Conservation (phyloP, 225 moss, liverwort and hornwort genomes). For the Sphagnum contortum region DNA sequence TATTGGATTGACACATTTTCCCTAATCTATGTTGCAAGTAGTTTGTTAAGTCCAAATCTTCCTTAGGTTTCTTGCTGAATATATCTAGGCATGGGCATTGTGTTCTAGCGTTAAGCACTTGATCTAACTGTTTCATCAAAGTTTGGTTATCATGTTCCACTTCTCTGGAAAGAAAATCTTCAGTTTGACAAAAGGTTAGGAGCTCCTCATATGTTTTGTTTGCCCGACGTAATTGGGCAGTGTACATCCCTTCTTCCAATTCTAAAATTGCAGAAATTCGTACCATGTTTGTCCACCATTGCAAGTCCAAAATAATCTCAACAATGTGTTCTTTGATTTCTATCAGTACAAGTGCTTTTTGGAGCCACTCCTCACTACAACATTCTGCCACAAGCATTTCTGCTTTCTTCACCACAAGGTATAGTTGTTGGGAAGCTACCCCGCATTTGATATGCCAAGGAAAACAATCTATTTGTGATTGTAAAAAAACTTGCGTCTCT, state of each 20-base stretch:
- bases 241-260: not conserved
- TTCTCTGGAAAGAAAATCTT: too few species aligned
- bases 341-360: not conserved
- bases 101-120: not conserved
- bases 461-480: not conserved
- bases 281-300: constrained; percentile 16
- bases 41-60: not conserved
- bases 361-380: constrained; percentile 6
- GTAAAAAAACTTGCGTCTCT: not conserved
- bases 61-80: not conserved
- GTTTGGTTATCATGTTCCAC: not conserved
- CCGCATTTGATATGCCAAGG: not conserved
- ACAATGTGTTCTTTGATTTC: constrained; percentile 12
- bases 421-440: constrained; percentile 7
- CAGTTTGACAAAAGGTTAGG: too few species aligned
- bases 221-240: not conserved
- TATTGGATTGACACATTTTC: too few species aligned
- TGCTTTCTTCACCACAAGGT: constrained; percentile 12
- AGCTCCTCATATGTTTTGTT: not conserved
- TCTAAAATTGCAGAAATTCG: not conserved
- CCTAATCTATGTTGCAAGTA: not conserved
- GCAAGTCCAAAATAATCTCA: constrained; percentile 15
- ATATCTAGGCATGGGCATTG: too few species aligned
- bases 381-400: constrained; percentile 15
- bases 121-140: not conserved